These are phyloP conservation scores for Corylus heterophylla DNA, from an alignment of 306 rosid species.

Conservation along the genomic window DNA sequence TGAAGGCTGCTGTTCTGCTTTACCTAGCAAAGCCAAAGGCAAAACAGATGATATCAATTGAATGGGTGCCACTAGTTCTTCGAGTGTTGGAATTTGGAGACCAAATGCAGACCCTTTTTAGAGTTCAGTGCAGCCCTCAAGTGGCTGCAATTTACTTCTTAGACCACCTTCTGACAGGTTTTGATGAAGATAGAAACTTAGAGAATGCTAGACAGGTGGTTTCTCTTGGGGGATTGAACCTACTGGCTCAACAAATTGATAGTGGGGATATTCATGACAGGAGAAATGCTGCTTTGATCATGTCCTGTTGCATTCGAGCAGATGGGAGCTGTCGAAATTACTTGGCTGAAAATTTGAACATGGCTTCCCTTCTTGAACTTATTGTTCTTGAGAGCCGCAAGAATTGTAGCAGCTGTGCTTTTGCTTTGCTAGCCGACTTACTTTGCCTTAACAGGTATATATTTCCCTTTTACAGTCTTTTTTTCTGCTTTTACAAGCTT, in stretches of 20 bases:
- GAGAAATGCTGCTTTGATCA: constrained; percentile 44
- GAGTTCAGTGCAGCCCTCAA: constrained; percentile 67
- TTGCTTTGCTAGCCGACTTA: constrained; percentile 55
- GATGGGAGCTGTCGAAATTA: constrained; percentile 76
- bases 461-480: constrained; percentile 6
- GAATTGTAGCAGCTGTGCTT: constrained; percentile 40
- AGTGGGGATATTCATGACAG: constrained; percentile 59
- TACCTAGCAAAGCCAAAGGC: constrained; percentile 72
- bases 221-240: constrained; percentile 69
- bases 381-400: constrained; percentile 49
- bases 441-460: constrained; percentile 67
- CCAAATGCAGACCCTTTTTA: constrained; percentile 70
- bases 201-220: constrained; percentile 81
- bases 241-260: constrained; percentile 56
- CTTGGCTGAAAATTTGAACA: constrained; percentile 57
- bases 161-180: constrained; percentile 76
- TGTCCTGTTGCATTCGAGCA: constrained; percentile 62
- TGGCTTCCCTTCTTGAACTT: constrained; percentile 63
- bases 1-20: constrained; percentile 75
- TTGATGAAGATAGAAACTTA: constrained; percentile 79
- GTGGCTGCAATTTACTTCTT: constrained; percentile 75
- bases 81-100: constrained; percentile 80
- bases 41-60: constrained; percentile 72
- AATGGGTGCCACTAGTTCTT: constrained; percentile 82
- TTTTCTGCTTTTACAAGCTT: not conserved